Evolutionary conservation across 352 stramenopile species (phyloP).

Genomic region (Globisporangium splendens): DNA sequence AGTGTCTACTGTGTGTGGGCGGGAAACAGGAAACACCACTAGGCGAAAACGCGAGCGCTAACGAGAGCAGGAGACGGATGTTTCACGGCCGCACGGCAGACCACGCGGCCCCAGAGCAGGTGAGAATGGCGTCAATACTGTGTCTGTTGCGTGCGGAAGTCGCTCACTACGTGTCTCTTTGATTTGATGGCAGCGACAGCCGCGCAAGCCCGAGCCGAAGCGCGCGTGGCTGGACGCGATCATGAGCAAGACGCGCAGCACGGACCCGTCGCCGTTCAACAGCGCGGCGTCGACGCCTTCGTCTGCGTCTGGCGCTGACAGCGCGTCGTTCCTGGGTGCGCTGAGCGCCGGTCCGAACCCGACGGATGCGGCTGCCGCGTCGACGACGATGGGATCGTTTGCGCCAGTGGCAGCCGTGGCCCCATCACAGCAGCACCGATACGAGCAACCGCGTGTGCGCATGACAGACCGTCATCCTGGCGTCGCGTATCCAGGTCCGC

Average conservation of each 20-base stretch:
- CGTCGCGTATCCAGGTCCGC: neutral
- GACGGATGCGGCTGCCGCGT: neutral
- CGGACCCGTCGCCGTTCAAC: conserved; percentile 12
- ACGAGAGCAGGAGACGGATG: neutral
- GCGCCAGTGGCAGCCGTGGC: neutral
- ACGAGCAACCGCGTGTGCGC: conserved; percentile 1
- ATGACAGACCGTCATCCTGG: neutral
- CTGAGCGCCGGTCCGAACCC: neutral
- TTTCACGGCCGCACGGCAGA: neutral
- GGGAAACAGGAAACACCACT: neutral
- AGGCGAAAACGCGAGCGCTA: neutral
- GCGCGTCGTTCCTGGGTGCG: neutral
- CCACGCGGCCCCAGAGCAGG: neutral
- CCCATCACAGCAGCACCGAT: conserved; percentile 9
- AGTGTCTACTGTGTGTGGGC: neutral
- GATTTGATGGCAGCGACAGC: conserved; percentile 12
- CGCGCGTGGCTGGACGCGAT: conserved; percentile 72
- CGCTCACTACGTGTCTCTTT: neutral
- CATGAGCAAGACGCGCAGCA: conserved; percentile 53
- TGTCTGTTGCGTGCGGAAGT: neutral
- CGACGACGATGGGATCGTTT: neutral
- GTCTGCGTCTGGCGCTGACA: neutral
- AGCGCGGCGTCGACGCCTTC: conserved; percentile 14
- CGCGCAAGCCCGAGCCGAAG: conserved; percentile 37
- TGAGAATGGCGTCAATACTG: neutral